A percentile compares a stretch with the other conserved stretches of the same genome.
phyloP scores from a whole-genome alignment of 768 basidiomycete genomes.

The Termitomyces sp. region DNA sequence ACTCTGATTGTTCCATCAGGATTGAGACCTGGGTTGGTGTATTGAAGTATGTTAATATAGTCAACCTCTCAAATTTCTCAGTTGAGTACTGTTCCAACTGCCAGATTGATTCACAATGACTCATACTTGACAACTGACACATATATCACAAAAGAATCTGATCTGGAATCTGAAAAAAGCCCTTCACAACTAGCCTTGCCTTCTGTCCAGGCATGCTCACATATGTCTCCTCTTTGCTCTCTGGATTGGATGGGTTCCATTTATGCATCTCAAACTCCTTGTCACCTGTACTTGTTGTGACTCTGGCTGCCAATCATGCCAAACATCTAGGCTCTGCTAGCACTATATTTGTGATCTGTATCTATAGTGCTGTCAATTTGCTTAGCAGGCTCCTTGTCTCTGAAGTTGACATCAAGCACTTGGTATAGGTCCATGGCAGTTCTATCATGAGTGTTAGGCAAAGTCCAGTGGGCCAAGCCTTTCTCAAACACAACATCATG shows the following conservation, averaged over 20 bases:
- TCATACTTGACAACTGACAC: background rate
- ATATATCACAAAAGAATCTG: background rate
- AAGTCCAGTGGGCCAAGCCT: too few species aligned
- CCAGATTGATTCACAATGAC: background rate
- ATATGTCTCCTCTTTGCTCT: background rate
- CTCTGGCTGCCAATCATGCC: too few species aligned
- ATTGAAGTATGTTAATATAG: background rate
- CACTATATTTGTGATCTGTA: too few species aligned
- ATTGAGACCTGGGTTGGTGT: background rate
- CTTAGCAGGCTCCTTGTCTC: too few species aligned
- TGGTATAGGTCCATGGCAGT: too few species aligned
- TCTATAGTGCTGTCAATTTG: too few species aligned
- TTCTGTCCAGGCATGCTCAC: background rate
- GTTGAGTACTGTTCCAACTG: background rate
- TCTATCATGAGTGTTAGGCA: too few species aligned
- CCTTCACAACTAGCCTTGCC: background rate
- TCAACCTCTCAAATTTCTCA: background rate
- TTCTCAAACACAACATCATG: too few species aligned
- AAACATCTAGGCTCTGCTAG: too few species aligned
- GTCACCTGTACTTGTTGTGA: too few species aligned
- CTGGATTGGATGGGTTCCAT: background rate
- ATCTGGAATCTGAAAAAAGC: background rate
- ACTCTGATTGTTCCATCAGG: background rate
- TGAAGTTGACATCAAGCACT: too few species aligned
- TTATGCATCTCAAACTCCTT: too few species aligned